phyloP scores from a whole-genome alignment of 176 grass and related monocot species.

The Hsuehochloa calcarea region DNA sequence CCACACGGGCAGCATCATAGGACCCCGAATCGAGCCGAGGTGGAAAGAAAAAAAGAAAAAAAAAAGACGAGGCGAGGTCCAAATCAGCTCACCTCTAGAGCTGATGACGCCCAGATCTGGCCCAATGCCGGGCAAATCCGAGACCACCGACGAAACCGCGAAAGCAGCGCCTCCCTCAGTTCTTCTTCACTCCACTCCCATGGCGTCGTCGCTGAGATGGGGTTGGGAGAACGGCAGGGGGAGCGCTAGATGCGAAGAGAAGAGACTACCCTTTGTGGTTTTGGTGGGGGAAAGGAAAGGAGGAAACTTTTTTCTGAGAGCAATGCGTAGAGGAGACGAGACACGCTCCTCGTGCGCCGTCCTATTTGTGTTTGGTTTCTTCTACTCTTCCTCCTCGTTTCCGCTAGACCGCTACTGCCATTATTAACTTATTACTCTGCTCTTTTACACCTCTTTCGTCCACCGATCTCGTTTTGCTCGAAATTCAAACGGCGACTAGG shows the following conservation, averaged over 20 bases:
- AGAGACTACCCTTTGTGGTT: not conserved
- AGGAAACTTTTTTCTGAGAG: not conserved
- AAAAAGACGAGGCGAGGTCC: not conserved
- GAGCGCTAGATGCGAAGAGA: not conserved
- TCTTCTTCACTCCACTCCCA: not conserved
- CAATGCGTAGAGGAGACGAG: not conserved
- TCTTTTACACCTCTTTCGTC: not conserved
- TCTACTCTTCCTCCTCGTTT: not conserved
- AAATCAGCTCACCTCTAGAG: slow-evolving; percentile 29
- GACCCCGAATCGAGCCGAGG: not conserved
- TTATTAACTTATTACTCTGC: too few relatives aligned
- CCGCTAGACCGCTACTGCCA: not conserved
- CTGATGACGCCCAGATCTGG: slow-evolving; percentile 2
- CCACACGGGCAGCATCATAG: not conserved
- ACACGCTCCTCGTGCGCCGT: not conserved
- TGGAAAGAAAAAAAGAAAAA: not conserved
- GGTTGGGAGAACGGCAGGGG: not conserved
- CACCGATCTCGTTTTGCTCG: too few relatives aligned
- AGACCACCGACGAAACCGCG: not conserved
- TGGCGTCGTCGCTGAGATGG: not conserved
- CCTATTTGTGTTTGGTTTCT: not conserved
- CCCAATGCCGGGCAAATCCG: slow-evolving; percentile 1
- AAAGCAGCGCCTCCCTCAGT: not conserved
- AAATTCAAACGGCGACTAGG: too few relatives aligned
- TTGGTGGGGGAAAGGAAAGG: not conserved